Conservation (phyloP, 2,329 filamentous ascomycete species). For the Huntiella decipiens region DNA sequence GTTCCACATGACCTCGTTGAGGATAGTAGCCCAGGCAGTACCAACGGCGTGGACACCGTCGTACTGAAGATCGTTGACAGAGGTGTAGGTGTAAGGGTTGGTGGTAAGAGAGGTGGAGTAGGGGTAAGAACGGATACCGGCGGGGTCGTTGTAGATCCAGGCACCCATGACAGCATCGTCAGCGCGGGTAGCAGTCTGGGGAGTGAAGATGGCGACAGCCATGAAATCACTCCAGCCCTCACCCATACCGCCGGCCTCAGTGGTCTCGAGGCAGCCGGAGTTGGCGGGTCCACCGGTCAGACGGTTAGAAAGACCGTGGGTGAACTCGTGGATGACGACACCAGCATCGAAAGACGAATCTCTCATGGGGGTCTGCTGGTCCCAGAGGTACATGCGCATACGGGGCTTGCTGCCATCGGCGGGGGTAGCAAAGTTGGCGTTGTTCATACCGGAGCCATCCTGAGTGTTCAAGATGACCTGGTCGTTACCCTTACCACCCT, state of each 20-base stretch:
- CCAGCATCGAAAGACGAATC: slow-evolving; percentile 40
- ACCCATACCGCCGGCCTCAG: slow-evolving; percentile 37
- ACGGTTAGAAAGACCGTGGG: slow-evolving; percentile 35
- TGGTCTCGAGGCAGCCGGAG: slow-evolving; percentile 24
- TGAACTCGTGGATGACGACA: slow-evolving; percentile 41
- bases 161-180: slow-evolving; percentile 30
- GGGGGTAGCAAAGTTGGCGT: slow-evolving; percentile 38
- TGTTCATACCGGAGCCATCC: slow-evolving; percentile 34
- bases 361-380: slow-evolving; percentile 24
- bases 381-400: slow-evolving; percentile 43
- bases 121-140: slow-evolving; percentile 29
- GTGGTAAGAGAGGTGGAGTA: slow-evolving; percentile 31
- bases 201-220: slow-evolving; percentile 30
- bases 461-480: slow-evolving; percentile 37
- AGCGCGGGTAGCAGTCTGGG: slow-evolving; percentile 24
- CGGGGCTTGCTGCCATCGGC: slow-evolving; percentile 30
- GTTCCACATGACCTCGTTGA: slow-evolving; percentile 40
- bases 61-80: slow-evolving; percentile 19
- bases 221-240: slow-evolving; percentile 40
- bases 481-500: slow-evolving; percentile 31
- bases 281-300: slow-evolving; percentile 40
- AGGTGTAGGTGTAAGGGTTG: slow-evolving; percentile 32
- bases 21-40: slow-evolving; percentile 30
- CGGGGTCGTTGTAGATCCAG: slow-evolving; percentile 26
- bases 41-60: slow-evolving; percentile 28